Evolutionary conservation across 2,329 filamentous ascomycete species (phyloP), one percentile per base, ranked within the genome.

Genomic region (Periconia macrospinosa): DNA sequence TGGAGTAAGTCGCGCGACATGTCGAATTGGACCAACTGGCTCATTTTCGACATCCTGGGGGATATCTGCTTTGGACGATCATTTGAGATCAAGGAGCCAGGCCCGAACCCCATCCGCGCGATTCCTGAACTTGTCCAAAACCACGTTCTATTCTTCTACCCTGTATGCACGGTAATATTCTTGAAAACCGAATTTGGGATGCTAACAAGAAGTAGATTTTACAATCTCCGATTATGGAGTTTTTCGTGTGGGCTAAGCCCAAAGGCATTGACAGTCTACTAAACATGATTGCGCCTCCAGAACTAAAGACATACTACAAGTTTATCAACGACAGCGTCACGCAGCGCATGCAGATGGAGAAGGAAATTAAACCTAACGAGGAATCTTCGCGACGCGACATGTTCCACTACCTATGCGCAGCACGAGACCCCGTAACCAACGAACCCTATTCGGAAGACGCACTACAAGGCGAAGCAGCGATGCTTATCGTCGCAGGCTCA

Each of bases 371-470:
- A 23, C 18, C 44, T 14, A 42, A 8, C 9, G 45, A 51, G 20
- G 37, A 15, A 30, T 37, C 6, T 3, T 18, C 30, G 14, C 45
- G 41, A 18, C 13, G 33, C 41, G 76, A 77, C 57, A 72, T 78
- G 53, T 73, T 75, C 61, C 63, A 75, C 52, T 65, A 78, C 65
- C 65, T 75, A 5, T 59, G 73, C 50, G 58, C 72, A 46, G 70
- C 75, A 52, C 68, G 69, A 58, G 68, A 79, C 62, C 69, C 72
- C 2, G 60, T 74, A 50, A 72, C 73, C 6, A 64, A 70, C 56
- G 42, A 53, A 43, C 58, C 66, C 37, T 65, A 73, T 61, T 55
- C 67, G 47, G 53, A 63, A 53, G 60, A 65, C 33, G 75, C 78
- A 45, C 55, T 79, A 11, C 73, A 68, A 58, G 57, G 27, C 30